Evolutionary conservation across 1,139 yeast genomes (phyloP).

Genomic region (Yamadazyma buinensis): DNA sequence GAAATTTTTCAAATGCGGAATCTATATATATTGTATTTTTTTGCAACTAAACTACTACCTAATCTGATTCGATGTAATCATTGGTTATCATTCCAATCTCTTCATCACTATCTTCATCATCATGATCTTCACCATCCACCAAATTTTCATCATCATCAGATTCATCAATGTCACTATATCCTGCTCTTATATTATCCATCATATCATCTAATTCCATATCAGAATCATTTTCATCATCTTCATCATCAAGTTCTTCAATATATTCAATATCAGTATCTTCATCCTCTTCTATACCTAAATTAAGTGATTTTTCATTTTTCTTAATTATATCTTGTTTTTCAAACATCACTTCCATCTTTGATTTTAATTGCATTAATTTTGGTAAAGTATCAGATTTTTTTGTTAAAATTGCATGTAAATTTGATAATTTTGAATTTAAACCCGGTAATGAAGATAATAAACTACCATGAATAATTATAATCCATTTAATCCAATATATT

Average conservation of each 20-base stretch:
- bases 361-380: constrained; percentile 76
- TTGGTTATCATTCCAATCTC: constrained; percentile 20
- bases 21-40: constrained; percentile 2
- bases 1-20: background rate
- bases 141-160: constrained; percentile 17
- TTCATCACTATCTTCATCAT: constrained; percentile 23
- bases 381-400: constrained; percentile 76
- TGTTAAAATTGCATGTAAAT: constrained; percentile 72
- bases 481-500: constrained; percentile 91
- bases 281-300: constrained; percentile 21
- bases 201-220: constrained; percentile 1
- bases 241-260: constrained; percentile 39
- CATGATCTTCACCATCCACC: constrained; percentile 13
- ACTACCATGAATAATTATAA: constrained; percentile 87
- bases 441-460: constrained; percentile 66
- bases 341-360: constrained; percentile 67
- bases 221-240: constrained; percentile 9
- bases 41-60: constrained; percentile 10
- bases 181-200: constrained; percentile 2
- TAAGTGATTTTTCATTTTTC: constrained; percentile 21
- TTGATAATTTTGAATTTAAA: constrained; percentile 61
- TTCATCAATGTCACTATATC: constrained; percentile 1
- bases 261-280: constrained; percentile 35
- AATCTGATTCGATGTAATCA: constrained; percentile 14
- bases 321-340: constrained; percentile 52